Base-by-base conservation (phyloP, 78 protist genomes). In the Dictyostelium citrinum region DNA sequence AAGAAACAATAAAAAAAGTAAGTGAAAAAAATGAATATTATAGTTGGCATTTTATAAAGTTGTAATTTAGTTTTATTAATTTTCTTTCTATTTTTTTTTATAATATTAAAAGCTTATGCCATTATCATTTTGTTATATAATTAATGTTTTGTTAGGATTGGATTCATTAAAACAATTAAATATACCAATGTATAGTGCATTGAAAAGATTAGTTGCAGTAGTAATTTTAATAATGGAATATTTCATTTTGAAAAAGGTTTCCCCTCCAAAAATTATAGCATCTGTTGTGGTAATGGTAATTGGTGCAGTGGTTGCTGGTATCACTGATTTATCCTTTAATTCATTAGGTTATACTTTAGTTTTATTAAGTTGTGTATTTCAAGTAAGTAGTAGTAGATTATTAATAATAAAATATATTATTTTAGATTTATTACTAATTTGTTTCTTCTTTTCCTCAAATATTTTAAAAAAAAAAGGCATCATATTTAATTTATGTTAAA, bases 171-270 rank as follows among this genome's bases (percentile, higher is more conserved):
- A 67, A 68, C 17, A 67, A 78, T 58, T 88, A 46, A 88, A 88
- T 78, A 88, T 88, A 45, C 93, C 93, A 78, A 88, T 88, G 93
- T 88, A 88, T 67, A 88, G 93, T n/a, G 85, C 85, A 46, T 29
- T 88, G 8, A 88, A 88, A 46, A 31, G 93, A 31, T 88, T 88
- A 37, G 93, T 88, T 0, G 93, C 93, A 4, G 71, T 88, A 0
- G 72, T 78, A 20, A 78, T 88, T 67, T 55, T 88, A 14, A 29
- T 88, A 5, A 78, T 88, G 93, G 93, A 88, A 35, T 88, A 88
- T 68, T 41, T 88, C 10, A 78, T 88, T 14, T 68, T 88, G 35
- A 78, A 78, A 27, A 88, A 88, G 20, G 70, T 78, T 33, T 78
- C 93, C 2, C 93, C 93, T 10, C 79, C 79, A 24, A 58, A 64